Percentiles rank a stretch among this genome's conserved stretches.
Conservation (phyloP, 192 early-diverging fungal genomes). For the Podila minutissima region DNA sequence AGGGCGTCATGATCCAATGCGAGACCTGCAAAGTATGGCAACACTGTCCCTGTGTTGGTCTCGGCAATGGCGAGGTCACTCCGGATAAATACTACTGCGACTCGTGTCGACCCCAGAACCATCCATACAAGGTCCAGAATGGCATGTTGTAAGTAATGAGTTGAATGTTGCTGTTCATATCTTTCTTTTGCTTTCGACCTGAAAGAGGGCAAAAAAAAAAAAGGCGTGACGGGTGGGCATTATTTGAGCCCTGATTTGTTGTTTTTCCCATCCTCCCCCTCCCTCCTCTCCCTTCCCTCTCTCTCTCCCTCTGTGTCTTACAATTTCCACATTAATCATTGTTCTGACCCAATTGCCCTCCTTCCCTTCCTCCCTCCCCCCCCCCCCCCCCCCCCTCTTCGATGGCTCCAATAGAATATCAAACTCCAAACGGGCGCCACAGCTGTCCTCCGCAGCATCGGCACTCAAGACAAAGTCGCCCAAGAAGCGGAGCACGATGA, state of each 20-base stretch:
- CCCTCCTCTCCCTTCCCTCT: too few relatives aligned
- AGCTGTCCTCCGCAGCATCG: constrained; percentile 1
- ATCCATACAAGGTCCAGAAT: constrained; percentile 64
- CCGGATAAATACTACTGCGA: constrained; percentile 96
- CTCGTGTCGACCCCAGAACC: constrained; percentile 85
- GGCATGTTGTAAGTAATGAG: constrained; percentile 50
- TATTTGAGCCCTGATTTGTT: too few relatives aligned
- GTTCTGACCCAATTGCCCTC: not conserved
- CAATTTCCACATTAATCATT: not conserved
- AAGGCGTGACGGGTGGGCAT: too few relatives aligned
- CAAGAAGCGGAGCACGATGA: constrained; percentile 30
- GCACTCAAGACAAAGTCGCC: constrained; percentile 17
- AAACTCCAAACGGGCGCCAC: constrained; percentile 7
- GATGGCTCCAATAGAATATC: constrained; percentile 19
- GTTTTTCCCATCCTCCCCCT: too few relatives aligned
- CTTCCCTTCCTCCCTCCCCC: too few relatives aligned
- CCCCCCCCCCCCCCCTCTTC: too few relatives aligned
- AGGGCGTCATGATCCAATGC: constrained; percentile 91
- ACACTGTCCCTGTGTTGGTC: constrained; percentile 91
- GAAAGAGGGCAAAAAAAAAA: too few relatives aligned
- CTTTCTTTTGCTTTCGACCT: too few relatives aligned
- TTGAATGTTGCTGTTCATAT: too few relatives aligned
- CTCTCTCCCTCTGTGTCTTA: not conserved
- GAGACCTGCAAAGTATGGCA: constrained; percentile 95
- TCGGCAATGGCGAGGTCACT: constrained; percentile 76